phyloP scores from a whole-genome alignment of 192 early-diverging fungal genomes.

The Funneliformis geosporum region DNA sequence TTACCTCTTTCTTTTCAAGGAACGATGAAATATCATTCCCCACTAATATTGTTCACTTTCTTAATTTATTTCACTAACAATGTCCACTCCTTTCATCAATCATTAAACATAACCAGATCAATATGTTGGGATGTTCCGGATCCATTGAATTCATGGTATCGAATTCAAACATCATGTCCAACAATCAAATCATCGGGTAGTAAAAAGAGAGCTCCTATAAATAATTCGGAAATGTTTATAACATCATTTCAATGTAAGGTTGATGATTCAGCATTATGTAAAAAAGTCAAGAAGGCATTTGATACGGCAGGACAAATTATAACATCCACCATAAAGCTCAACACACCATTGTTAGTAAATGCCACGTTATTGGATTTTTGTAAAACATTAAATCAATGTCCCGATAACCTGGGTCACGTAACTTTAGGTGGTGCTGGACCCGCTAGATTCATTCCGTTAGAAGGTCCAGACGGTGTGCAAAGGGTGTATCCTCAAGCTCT shows the following conservation, averaged over 20 bases:
- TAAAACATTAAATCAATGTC: neutral
- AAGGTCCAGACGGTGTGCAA: constrained; percentile 36
- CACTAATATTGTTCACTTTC: neutral
- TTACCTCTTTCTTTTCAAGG: too few species aligned
- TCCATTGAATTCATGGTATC: neutral
- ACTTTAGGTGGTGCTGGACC: constrained; percentile 40
- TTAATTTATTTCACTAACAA: neutral
- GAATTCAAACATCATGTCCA: neutral
- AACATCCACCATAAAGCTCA: neutral
- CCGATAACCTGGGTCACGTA: neutral
- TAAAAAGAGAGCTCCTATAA: neutral
- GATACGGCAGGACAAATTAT: neutral
- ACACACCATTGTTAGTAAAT: neutral
- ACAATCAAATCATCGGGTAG: neutral
- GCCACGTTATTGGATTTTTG: neutral
- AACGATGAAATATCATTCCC: neutral
- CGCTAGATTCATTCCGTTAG: constrained; percentile 36
- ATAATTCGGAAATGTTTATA: neutral
- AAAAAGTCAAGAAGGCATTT: neutral
- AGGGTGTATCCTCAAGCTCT: constrained; percentile 47
- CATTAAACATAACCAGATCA: too few species aligned
- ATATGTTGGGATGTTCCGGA: neutral
- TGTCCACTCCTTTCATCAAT: neutral
- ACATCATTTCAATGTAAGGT: neutral
- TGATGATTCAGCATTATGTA: neutral